Base-by-base conservation (phyloP, 2,329 filamentous ascomycete species). In the Cylindrodendrum hubeiense region DNA sequence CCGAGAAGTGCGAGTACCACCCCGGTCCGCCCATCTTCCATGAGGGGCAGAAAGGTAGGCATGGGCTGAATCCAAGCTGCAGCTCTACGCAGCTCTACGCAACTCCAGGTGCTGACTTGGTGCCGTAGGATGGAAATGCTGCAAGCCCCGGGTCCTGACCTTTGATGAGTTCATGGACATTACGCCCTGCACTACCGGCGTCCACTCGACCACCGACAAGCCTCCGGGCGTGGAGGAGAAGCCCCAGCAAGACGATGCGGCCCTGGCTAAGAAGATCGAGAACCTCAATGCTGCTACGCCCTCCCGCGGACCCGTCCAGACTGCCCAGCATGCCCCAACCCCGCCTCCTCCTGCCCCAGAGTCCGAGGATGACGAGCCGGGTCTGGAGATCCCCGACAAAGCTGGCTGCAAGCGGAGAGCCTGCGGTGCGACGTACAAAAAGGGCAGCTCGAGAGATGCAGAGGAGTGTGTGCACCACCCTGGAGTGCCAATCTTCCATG, bases 141-240 rank as follows among this genome's bases (percentile, higher is more conserved):
- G 96, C 88, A 98, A 98, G 83, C 92, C 95, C 62, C 92, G 96
- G 76, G 94, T 98, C 74, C 86, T 99, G 74, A 98, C 94, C 65
- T 99, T 99, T 79, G 96, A 99, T 82, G 96, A 99, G 83, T 99
- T 99, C 85, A 93, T 99, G 80, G 81, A 86, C 66, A 98, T 99
- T 74, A 85, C 93, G 53, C 95, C 96, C 39, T 99, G 96, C 86
- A 97, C 96, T 26, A 93, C 91, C 13, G 96, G 96, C 76, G 95
- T 91, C 75, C 96, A 99, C 84, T 96, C 93, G 64, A 94, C 93
- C 13, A 92, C 96, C 67, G 95, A 98, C 74, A 78, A 86, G 59
- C 88, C 88, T 2, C 89, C 87, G 19, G 81, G 85, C 74, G 81
- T 90, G 63, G 89, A 90, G 74, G 88, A 90, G 81, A 89, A 86